Evolutionary conservation across 78 protist genomes (phyloP).

Genomic region (Dictyostelium purpureum): DNA sequence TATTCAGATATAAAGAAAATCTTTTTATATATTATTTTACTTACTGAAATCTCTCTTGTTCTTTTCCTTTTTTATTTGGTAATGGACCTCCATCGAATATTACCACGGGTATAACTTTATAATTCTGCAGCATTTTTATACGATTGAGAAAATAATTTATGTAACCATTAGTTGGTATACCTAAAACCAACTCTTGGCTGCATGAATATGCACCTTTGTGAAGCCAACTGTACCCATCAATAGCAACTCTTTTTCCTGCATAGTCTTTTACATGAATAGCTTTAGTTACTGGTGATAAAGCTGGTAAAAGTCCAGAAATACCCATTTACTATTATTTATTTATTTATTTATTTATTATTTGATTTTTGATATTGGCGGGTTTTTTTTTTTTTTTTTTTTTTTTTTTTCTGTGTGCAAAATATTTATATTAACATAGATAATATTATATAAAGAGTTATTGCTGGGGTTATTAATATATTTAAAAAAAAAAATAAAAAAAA

Average conservation of each 20-base stretch:
- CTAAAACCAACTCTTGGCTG: slow-evolving; percentile 82
- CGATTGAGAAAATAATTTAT: slow-evolving; percentile 45
- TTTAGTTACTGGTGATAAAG: slow-evolving; percentile 56
- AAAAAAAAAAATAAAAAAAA: too few species aligned
- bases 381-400: neutral
- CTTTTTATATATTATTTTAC: neutral
- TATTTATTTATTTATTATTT: neutral
- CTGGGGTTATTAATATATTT: too few species aligned
- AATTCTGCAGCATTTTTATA: slow-evolving; percentile 61
- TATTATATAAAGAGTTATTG: too few species aligned
- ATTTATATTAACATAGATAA: neutral
- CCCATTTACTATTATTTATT: slow-evolving; percentile 84
- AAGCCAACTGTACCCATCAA: slow-evolving; percentile 95
- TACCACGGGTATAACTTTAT: slow-evolving; percentile 86
- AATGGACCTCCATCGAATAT: slow-evolving; percentile 94
- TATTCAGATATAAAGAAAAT: neutral
- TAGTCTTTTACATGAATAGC: slow-evolving; percentile 75
- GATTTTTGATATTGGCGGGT: neutral
- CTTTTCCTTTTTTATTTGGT: slow-evolving; percentile 89
- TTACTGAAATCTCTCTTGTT: slow-evolving; percentile 75
- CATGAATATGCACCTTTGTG: slow-evolving; percentile 90
- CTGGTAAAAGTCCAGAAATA: slow-evolving; percentile 84
- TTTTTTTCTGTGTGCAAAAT: neutral
- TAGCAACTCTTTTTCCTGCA: slow-evolving; percentile 84
- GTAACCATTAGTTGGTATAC: slow-evolving; percentile 72